Evolutionary conservation across 164 flowering plant species (phyloP), one percentile per base, ranked within the genome.

Genomic region (Stephania japonica): DNA sequence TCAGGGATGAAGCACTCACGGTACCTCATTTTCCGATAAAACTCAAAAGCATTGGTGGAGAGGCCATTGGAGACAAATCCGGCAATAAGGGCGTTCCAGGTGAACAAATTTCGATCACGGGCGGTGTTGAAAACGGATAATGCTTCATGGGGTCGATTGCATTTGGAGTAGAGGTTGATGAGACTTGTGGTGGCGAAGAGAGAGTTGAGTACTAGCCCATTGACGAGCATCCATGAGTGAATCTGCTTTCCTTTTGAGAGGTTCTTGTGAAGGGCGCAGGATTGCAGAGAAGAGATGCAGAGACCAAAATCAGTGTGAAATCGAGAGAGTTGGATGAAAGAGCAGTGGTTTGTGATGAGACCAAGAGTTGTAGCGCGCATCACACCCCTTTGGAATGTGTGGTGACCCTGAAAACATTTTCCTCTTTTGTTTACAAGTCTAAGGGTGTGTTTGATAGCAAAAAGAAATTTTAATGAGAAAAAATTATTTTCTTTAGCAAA

Each of bases 121-220:
- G 77, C 14, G 0, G 72, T 69, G n/a, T 75, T 26, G 61, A 90
- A 89, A 27, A 90, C 78, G 0, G 72, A 25, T 13, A 85, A 6
- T 11, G 94, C 93, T 27, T 84, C 56, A 16, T n/a, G 18, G 18
- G 84, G 79, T 32, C 67, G 80, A 69, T 73, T 75, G 75, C 92
- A 89, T 74, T 92, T 89, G 64, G 92, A 87, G 78, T 92, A 92
- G 89, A 89, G 85, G 79, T 90, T 90, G 80, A 92, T 87, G 32
- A 92, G 82, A 82, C 91, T 87, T 5, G 97, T 90, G 69, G 85
- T 70, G 38, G 89, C 78, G 32, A 69, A 62, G 2, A 93, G 91
- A 67, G 85, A 86, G 27, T 21, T 2, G 19, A 83, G 73, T 49
- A 83, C 38, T 32, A 32, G 77, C 42, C 87, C 88, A 70, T 67